Conservation (phyloP, 352 stramenopile species). For the Phytophthora pini region DNA sequence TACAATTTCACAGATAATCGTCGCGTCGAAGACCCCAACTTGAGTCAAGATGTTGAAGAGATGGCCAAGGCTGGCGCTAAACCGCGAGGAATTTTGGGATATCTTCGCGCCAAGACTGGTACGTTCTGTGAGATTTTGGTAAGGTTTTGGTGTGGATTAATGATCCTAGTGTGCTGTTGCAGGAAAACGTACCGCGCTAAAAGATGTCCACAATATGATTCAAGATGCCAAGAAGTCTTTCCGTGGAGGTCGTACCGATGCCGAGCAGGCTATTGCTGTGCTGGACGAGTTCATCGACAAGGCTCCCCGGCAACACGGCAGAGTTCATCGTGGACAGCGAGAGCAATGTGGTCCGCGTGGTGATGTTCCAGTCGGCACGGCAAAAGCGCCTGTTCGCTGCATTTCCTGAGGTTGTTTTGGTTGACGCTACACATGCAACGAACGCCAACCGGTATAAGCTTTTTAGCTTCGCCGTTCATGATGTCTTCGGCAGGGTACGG, state of each 20-base stretch:
- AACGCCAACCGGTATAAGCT: constrained; percentile 23
- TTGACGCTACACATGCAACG: constrained; percentile 10
- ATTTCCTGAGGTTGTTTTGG: too few species aligned
- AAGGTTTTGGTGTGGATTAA: background rate
- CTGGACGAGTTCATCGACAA: constrained; percentile 11
- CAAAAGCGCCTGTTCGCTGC: background rate
- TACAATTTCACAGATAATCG: constrained; percentile 4
- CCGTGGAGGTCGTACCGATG: background rate
- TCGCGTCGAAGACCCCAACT: background rate
- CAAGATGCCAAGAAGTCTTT: background rate
- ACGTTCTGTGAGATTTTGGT: background rate
- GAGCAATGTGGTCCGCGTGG: background rate
- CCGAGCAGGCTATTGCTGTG: background rate
- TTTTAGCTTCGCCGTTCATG: constrained; percentile 12
- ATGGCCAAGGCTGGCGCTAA: constrained; percentile 5
- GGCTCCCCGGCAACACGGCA: background rate
- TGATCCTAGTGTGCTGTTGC: background rate
- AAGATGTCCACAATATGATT: constrained; percentile 17
- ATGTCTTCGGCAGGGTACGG: constrained; percentile 9
- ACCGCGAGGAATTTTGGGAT: constrained; percentile 3
- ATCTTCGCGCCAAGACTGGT: background rate
- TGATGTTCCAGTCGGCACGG: constrained; percentile 7
- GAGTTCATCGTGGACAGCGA: constrained; percentile 14
- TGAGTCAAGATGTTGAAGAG: background rate
- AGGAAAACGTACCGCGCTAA: constrained; percentile 4